These are phyloP conservation scores for Gleditsia sinensis DNA, from an alignment of 306 rosid species.

Conservation along the genomic window DNA sequence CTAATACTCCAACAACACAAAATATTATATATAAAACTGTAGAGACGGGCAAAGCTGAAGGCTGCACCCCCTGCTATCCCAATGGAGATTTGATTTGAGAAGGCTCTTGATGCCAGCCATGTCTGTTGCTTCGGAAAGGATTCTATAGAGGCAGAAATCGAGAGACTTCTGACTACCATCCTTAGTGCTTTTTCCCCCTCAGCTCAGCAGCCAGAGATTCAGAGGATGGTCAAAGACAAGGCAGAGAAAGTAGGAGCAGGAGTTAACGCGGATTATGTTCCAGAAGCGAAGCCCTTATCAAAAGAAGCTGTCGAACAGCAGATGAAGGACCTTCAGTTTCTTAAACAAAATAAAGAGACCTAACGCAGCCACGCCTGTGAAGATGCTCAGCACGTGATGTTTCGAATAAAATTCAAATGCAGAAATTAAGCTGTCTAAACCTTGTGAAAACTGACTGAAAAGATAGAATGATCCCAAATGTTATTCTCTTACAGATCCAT, in stretches of 20 bases:
- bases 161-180: conserved; percentile 56
- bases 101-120: conserved; percentile 81
- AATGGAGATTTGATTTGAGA: conserved; percentile 76
- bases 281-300: conserved; percentile 57
- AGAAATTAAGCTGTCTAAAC: conserved; percentile 13
- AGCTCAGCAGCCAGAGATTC: conserved; percentile 55
- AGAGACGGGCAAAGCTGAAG: conserved; percentile 74
- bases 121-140: conserved; percentile 81
- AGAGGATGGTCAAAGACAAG: conserved; percentile 61
- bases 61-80: conserved; percentile 55
- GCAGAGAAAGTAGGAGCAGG: conserved; percentile 68
- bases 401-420: conserved; percentile 11
- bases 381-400: conserved; percentile 52
- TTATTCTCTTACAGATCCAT: conserved; percentile 16
- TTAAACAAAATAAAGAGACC: conserved; percentile 63
- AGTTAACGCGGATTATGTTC: conserved; percentile 36
- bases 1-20: conserved; percentile 21
- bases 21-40: conserved; percentile 19
- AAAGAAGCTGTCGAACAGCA: conserved; percentile 84
- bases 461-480: not conserved
- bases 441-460: conserved; percentile 18
- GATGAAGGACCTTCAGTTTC: conserved; percentile 95
- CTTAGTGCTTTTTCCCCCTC: conserved; percentile 69
- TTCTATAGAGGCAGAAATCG: conserved; percentile 63
- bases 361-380: conserved; percentile 22